Evolutionary conservation across 176 grass and related monocot genomes (phyloP), one percentile per base, ranked within the genome.

Genomic region (Oryza coarctata): DNA sequence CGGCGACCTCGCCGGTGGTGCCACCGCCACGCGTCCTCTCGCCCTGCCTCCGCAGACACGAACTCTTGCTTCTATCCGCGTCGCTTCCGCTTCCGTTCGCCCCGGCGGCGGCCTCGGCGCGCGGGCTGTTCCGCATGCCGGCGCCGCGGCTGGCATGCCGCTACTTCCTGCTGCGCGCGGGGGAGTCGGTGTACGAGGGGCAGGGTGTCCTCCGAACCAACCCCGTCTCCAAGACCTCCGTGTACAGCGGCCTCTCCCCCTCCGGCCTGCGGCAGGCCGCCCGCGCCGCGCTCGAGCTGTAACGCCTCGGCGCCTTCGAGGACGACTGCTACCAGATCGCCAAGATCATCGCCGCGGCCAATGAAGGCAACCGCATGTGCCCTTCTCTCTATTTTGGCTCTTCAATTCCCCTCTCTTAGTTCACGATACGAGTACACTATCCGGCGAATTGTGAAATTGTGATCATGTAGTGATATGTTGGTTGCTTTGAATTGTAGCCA

Each of bases 111-210:
- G 71, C 90, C 27, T 45, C 75, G 70, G 90, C 92, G 25, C 90
- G 95, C 36, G 95, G 95, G 71, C 92, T 98, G 77, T 94, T 98
- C 84, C 88, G 86, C 82, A 98, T 98, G 92, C 95, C 95, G 18
- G 90, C 95, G 52, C 83, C 79, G 40, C 81, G 86, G 62, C 84
- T 98, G 38, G 88, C 63, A 62, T 94, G 94, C 81, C 95, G 92
- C 65, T 98, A 98, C 81, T 98, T 89, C 86, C 90, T 98, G 49
- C 92, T 98, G 63, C 92, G 95, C 60, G 86, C 95, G 6, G 95
- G 92, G 9, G 92, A 98, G 78, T 98, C 92, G 33, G 85, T 84
- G 77, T 98, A 89, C 88, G 95, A 98, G 78, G 86, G 75, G 23
- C 73, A 81, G 73, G 95, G 95, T 14, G 65, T 98, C 38, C 82